Evolutionary conservation across 2,329 filamentous ascomycete species (phyloP).

Genomic region (Fusarium xylarioides): DNA sequence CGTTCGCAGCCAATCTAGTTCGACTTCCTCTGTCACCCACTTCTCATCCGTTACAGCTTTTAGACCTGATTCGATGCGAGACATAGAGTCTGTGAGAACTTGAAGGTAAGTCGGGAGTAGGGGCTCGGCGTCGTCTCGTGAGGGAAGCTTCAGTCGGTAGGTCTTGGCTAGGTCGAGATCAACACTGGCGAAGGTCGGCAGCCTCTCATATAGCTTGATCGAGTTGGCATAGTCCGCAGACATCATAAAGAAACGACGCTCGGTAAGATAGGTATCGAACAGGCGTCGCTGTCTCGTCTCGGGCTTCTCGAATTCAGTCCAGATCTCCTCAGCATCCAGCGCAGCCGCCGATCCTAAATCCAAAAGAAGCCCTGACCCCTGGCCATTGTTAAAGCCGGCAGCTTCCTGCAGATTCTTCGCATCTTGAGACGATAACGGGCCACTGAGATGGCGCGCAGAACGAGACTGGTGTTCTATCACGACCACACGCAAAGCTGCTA

Average conservation of each 20-base stretch:
- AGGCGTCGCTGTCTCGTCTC: constrained; percentile 73
- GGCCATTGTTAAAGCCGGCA: constrained; percentile 69
- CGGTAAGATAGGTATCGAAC: constrained; percentile 75
- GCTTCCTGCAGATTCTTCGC: constrained; percentile 78
- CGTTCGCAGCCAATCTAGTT: constrained; percentile 68
- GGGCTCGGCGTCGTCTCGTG: constrained; percentile 53
- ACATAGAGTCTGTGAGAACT: constrained; percentile 59
- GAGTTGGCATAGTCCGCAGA: constrained; percentile 66
- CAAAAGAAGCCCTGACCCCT: constrained; percentile 65
- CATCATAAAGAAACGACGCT: constrained; percentile 74
- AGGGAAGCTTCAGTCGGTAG: constrained; percentile 44
- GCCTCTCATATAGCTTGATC: constrained; percentile 54
- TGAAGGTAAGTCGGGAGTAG: constrained; percentile 60
- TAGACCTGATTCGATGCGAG: constrained; percentile 59
- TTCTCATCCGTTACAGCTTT: constrained; percentile 60
- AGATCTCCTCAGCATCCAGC: constrained; percentile 63
- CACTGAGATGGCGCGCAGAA: constrained; percentile 75
- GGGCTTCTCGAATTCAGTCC: constrained; percentile 68
- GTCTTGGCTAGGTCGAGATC: constrained; percentile 43
- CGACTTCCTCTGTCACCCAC: constrained; percentile 62
- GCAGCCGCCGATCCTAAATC: constrained; percentile 58
- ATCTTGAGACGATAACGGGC: constrained; percentile 80
- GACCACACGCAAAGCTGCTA: constrained; percentile 81
- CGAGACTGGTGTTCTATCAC: constrained; percentile 86
- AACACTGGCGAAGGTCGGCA: constrained; percentile 47